A percentile compares a stretch with the other conserved stretches of the same genome.
Evolutionary conservation across 148 eudicot genomes (phyloP).

Genomic region (Chenopodium quinoa): DNA sequence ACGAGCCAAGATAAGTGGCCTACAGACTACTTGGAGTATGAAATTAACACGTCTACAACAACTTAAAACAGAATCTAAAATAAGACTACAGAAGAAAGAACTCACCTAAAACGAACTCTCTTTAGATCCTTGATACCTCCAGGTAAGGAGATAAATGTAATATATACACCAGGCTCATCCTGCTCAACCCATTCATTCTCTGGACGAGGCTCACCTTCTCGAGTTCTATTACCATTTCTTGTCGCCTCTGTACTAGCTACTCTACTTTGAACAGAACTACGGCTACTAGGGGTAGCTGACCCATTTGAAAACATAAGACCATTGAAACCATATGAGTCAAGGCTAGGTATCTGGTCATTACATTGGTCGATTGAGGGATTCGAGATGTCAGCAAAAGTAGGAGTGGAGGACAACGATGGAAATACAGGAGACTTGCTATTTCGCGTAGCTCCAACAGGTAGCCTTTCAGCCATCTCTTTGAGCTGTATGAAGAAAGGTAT

Average conservation of each 20-base stretch:
- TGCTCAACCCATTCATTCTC: slow-evolving; percentile 96
- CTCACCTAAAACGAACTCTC: slow-evolving; percentile 95
- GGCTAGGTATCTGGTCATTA: slow-evolving; percentile 43
- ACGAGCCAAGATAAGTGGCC: neutral
- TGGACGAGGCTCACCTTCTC: slow-evolving; percentile 61
- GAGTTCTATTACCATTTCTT: slow-evolving; percentile 61
- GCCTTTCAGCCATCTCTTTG: slow-evolving; percentile 97
- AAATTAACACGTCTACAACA: neutral
- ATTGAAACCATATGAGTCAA: slow-evolving; percentile 54
- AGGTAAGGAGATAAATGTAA: slow-evolving; percentile 82
- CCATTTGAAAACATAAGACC: slow-evolving; percentile 55
- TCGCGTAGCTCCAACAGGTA: slow-evolving; percentile 88
- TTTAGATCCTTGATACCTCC: slow-evolving; percentile 90
- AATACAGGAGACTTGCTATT: slow-evolving; percentile 57
- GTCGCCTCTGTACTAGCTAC: slow-evolving; percentile 46
- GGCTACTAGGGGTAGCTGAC: slow-evolving; percentile 51
- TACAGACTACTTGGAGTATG: neutral
- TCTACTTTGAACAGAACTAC: slow-evolving; percentile 55
- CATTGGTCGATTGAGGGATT: slow-evolving; percentile 46
- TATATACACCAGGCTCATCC: slow-evolving; percentile 95
- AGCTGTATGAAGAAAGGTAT: slow-evolving; percentile 28
- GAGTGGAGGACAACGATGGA: slow-evolving; percentile 43
- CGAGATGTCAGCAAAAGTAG: slow-evolving; percentile 46
- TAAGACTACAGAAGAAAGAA: slow-evolving; percentile 8
- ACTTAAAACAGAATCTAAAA: neutral